Evolutionary conservation across 208 protist genomes (phyloP), one percentile per base, ranked within the genome.

Genomic region (Leishmania major): DNA sequence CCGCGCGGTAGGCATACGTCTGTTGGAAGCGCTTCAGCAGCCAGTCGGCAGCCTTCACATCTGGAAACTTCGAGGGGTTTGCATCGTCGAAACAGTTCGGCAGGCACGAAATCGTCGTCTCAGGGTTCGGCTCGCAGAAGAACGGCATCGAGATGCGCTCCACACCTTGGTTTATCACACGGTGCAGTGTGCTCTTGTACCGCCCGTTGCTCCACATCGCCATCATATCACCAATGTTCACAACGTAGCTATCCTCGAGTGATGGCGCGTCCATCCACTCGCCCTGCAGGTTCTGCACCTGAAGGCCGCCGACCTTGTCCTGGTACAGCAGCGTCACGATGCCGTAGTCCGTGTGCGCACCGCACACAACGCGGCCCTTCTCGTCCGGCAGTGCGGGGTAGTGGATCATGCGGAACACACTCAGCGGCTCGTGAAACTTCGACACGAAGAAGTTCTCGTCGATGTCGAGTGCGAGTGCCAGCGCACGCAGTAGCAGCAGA

Each of bases 151-250:
- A 95, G 72, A 93, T 90, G 82, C 94, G 87, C 3, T 94, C 90
- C 49, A 93, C 87, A 37, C 90, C 87, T 31, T 87, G 88, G 84
- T 92, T 96, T 71, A 92, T 57, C 40, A 96, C 94, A 51, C 92
- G 90, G 86, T 97, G 94, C 43, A 81, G 83, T 0, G 92, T 95
- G 77, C 89, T 92, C 81, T 89, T 90, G 88, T 95, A 96, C 71
- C 85, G 87, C 31, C 84, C 87, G 84, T 94, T 94, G 82, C 91
- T 97, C 92, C 90, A 94, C 89, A 93, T 93, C 57, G 84, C 83
- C 88, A 97, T 93, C 94, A 97, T 97, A 83, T 97, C 94, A 13
- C 94, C 94, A 81, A 97, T 95, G 85, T 97, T 97, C 53, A 97
- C 91, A 57, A 96, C 92, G 74, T 91, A 95, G 55, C 91, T 93